Percentiles rank a stretch among this genome's conserved stretches.
phyloP scores from a whole-genome alignment of 2,329 filamentous ascomycete species.

The Fonsecaea nubica region DNA sequence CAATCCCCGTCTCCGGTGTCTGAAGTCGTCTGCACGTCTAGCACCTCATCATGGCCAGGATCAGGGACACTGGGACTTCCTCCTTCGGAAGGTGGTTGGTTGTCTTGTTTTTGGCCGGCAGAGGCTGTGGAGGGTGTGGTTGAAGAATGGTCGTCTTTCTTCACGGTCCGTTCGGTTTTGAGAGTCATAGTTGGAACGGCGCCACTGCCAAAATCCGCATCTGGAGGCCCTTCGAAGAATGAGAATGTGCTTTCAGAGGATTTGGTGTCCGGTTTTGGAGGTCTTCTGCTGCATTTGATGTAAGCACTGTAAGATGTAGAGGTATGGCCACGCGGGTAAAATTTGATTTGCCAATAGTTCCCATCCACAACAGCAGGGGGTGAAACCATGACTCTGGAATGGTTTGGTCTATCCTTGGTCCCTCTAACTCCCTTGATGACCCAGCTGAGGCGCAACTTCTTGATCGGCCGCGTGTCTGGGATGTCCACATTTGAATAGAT shows the following conservation, averaged over 20 bases:
- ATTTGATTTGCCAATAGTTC: constrained; percentile 70
- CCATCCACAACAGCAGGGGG: constrained; percentile 63
- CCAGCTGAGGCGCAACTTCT: constrained; percentile 65
- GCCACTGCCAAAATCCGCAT: constrained; percentile 46
- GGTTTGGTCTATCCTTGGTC: constrained; percentile 65
- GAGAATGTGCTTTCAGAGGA: constrained; percentile 50
- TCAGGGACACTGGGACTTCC: constrained; percentile 3
- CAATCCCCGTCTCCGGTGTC: constrained; percentile 43
- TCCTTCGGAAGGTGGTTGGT: constrained; percentile 2
- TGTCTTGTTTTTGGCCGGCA: constrained; percentile 21
- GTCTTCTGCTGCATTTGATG: constrained; percentile 64
- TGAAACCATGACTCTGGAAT: constrained; percentile 64
- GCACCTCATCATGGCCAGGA: constrained; percentile 7
- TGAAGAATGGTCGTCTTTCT: constrained; percentile 18
- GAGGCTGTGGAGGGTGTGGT: background rate
- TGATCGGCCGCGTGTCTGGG: constrained; percentile 61
- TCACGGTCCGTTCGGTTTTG: constrained; percentile 18
- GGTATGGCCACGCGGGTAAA: constrained; percentile 67
- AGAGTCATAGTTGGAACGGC: constrained; percentile 30
- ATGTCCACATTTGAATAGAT: constrained; percentile 64
- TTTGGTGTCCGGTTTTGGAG: constrained; percentile 48
- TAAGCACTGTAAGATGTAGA: constrained; percentile 66
- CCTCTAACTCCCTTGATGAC: constrained; percentile 64
- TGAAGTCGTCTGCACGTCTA: constrained; percentile 9
- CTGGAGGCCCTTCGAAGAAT: constrained; percentile 48